Evolutionary conservation across 2,329 filamentous ascomycete genomes (phyloP), one percentile per base, ranked within the genome.

Genomic region (Aureobasidium sp.): DNA sequence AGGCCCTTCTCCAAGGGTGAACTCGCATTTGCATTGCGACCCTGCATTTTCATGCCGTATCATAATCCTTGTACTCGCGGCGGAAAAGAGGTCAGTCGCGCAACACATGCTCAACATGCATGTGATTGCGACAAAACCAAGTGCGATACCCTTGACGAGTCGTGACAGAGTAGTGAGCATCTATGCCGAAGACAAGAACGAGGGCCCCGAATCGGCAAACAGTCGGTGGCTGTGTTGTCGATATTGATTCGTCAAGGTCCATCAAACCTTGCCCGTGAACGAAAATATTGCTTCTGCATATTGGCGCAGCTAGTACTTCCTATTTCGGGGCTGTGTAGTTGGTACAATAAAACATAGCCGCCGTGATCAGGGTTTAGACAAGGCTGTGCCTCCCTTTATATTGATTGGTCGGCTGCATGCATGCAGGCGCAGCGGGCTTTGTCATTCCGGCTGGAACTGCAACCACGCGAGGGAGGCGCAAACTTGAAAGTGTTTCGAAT

Each of bases 371-470:
- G n/a, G 13, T 6, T 39, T 41, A 53, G 36, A 41, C 51, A 55
- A 53, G 51, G 51, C 51, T 55, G 51, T 55, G 51, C 23, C 37
- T 29, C 15, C 5, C 51, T 29, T 27, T 12, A 3, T 12, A 17
- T 42, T 42, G 37, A 55, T 55, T 55, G 51, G 51, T 20, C 26
- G 23, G 51, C 23, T 42, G 36, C 23, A 41, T 42, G 23, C 8
- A 32, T 9, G 37, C 17, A 26, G 51, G 36, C 36, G 36, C 20
- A 41, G 51, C 51, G 39, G 47, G 47, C 29, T 50, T 53, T 53
- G 50, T 53, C 50, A 53, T 53, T 39, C 50, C 44, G 44, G 44
- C 44, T 47, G 23, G 44, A 47, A 47, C 23, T 53, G 51, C 51
- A 53, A 15, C 51, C 51, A 29, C 51, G 20, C 51, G 32, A 34